Evolutionary conservation across 345 rosid species (phyloP), one percentile per base, ranked within the genome.

Genomic region (Moricandia arvensis): DNA sequence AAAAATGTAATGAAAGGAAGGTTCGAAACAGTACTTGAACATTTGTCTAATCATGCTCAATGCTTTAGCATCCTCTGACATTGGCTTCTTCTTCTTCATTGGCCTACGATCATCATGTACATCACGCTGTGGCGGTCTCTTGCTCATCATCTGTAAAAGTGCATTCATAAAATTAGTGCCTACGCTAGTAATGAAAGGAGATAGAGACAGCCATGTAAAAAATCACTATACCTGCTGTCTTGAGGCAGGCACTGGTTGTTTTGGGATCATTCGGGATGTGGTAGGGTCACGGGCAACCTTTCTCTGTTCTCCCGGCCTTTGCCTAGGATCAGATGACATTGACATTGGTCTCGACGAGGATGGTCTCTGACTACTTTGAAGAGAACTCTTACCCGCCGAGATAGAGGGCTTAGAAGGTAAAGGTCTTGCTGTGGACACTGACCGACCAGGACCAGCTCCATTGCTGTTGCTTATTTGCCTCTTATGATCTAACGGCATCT

Each of bases 381-480:
- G 62, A 8, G 73, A 76, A 72, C 60, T 85, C 72, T 79, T 91
- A 45, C 79, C 66, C 34, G 38, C 65, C 11, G 84, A 71, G 0
- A 74, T 68, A 67, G 87, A 68, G 5, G 68, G 27, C 77, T 82
- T 89, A 0, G 85, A 66, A 41, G 83, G 83, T 35, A 76, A 68
- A 10, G 82, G 82, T 84, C 86, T 90, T 30, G 80, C 51, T 16
- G 71, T 13, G 2, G 79, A 17, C 1, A 33, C 59, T 75, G 92
- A 88, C 85, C 88, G 83, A 13, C 88, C 85, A 66, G 87, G 87
- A 55, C 91, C 91, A 27, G 61, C 71, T 34, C 86, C 85, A 75
- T 73, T 85, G 68, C 63, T 49, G 53, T 12, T 53, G 59, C 81
- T 64, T 38, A 74, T 78, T 78, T 82, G 95, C 81, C 61, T 91